Evolutionary conservation across 768 basidiomycete genomes (phyloP), one percentile per base, ranked within the genome.

Genomic region (Lanmaoa rubissima): DNA sequence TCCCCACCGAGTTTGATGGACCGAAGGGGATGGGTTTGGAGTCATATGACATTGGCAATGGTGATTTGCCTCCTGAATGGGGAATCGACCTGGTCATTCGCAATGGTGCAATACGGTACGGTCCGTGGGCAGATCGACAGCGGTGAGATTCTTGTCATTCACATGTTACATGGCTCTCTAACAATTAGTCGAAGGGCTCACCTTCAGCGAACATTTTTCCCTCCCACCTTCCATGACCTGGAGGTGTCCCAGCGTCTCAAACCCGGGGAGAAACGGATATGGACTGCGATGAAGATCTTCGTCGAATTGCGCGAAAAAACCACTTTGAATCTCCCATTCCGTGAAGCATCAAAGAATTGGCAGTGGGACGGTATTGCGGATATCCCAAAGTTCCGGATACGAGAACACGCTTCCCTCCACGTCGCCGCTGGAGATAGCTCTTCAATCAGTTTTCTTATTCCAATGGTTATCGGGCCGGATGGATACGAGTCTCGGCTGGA

Each of bases 271-370:
- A 81, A 80, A 63, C 82, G 96, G n/a, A 68, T 86, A 38, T 95
- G 93, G 85, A 89, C 91, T 1, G 79, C 82, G 17, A 70, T 97
- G 73, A 87, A 88, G 62, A 71, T 98, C 5, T 90, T 92, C 61
- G 70, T 97, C 24, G 90, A 94, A 69, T 76, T 98, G 42, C 79
- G 85, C 10, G 88, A 90, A 48, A 82, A 86, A 26, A 90, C 92
- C 0, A 84, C 82, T 0, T 66, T 98, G 11, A 81, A 90, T 41
- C 76, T 97, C n/a, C 96, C 96, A 3, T 95, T 95, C 55, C 84
- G 94, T 11, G 96, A 98, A 72, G 72, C 85, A 1, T 97, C 94
- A 0, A 98, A 98, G 88, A 90, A 98, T 70, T 98, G 96, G 96
- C 84, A 87, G 69, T 98, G 89, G 87, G 96, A 98, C 68, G 86